Base-by-base conservation (phyloP, 2,329 filamentous ascomycete species). In the Epichloe festucae region DNA sequence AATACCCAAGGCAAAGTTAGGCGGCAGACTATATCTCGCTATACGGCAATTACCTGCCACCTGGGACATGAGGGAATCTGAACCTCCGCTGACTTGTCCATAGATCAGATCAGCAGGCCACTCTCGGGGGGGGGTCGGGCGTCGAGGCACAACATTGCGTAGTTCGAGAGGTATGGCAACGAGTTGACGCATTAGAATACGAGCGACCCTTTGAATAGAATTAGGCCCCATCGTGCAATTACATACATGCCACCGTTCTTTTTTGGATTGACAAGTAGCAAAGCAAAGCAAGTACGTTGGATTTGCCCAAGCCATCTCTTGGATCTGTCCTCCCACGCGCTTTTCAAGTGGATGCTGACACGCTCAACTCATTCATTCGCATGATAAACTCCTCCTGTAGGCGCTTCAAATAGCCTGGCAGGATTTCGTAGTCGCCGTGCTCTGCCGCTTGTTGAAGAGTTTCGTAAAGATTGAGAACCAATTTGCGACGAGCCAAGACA, bases 381-480 rank as follows among this genome's bases (percentile, higher is more conserved):
- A 73, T 58, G 7, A 86, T 74, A 60, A 95, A 95, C 50, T 94
- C 87, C 47, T 76, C 76, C 62, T 91, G 87, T 12, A 69, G 57
- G 4, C 57, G 52, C n/a, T 52, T 47, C 23, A 69, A 48, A 40
- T 68, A 68, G 0, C 57, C 59, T 0, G 60, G 60, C 34, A 95
- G 67, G 0, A 79, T 73, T 2, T 76, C 74, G 0, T 83, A 79
- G 35, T 84, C 83, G 0, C 71, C 73, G 0, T 84, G 83, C 15
- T 80, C 73, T 1, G 73, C 70, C 0, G 85, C 84, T 53, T 93
- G 85, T 12, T 78, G 63, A 27, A 96, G 70, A 45, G 86, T 81
- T 57, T 89, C 87, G 46, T 81, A 78, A 12, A 95, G 67, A 35
- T 81, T 81, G 7, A 93, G 70, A 1, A 95, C 74, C 12, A 95